A percentile compares a stretch with the other conserved stretches of the same genome.
phyloP scores from a whole-genome alignment of 192 early-diverging fungal species.

The Lobosporangium transversale region DNA sequence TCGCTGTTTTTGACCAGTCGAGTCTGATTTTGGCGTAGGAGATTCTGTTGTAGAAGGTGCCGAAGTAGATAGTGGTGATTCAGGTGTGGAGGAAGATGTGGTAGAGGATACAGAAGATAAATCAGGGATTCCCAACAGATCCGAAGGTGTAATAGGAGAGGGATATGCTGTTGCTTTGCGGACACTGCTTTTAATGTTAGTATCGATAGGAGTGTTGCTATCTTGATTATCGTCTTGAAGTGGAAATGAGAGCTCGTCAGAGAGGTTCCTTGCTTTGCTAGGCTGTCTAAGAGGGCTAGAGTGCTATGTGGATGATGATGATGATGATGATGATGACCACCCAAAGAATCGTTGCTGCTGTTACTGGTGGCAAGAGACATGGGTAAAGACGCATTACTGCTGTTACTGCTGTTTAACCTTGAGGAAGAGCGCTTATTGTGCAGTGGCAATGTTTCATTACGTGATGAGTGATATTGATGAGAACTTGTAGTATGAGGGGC shows the following conservation, averaged over 20 bases:
- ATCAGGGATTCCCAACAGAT: slow-evolving; percentile 33
- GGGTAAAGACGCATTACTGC: slow-evolving; percentile 11
- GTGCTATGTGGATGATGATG: background rate
- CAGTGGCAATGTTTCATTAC: background rate
- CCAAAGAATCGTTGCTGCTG: slow-evolving; percentile 26
- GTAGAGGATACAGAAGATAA: slow-evolving; percentile 7
- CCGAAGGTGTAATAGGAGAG: slow-evolving; percentile 46
- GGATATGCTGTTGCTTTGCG: slow-evolving; percentile 15
- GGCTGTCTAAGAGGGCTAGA: background rate
- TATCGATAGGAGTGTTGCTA: background rate
- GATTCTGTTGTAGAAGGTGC: slow-evolving; percentile 11
- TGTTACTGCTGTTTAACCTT: slow-evolving; percentile 12
- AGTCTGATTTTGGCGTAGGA: slow-evolving; percentile 5
- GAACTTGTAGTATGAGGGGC: background rate
- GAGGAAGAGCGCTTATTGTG: slow-evolving; percentile 36
- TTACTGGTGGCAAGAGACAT: slow-evolving; percentile 22
- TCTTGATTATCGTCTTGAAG: slow-evolving; percentile 4
- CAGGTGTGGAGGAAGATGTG: slow-evolving; percentile 15
- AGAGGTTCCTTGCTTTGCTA: slow-evolving; percentile 21
- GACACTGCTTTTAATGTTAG: slow-evolving; percentile 3
- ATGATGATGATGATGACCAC: background rate
- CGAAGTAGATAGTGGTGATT: too few relatives aligned
- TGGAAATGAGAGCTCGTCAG: slow-evolving; percentile 35
- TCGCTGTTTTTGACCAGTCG: slow-evolving; percentile 12
- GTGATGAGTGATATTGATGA: background rate